These are phyloP conservation scores for Penicillium salamii DNA, from an alignment of 495 filamentous ascomycete species.

Conservation along the genomic window DNA sequence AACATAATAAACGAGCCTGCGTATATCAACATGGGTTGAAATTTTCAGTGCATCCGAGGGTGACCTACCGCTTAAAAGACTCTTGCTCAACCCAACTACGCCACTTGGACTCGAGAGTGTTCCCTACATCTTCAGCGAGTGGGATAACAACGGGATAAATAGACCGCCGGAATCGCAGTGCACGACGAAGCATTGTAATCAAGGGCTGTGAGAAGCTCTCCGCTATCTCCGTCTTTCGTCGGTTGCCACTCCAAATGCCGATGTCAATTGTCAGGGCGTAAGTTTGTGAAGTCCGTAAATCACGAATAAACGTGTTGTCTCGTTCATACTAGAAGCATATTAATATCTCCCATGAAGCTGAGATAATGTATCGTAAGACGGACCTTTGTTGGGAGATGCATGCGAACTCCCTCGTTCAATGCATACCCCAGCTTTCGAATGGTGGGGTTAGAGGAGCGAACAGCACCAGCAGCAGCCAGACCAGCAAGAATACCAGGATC, in stretches of 20 bases:
- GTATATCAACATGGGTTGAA: background rate
- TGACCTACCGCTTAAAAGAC: slow-evolving; percentile 47
- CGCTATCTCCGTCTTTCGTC: slow-evolving; percentile 66
- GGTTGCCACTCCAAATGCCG: slow-evolving; percentile 65
- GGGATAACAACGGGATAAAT: slow-evolving; percentile 45
- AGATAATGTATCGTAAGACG: background rate
- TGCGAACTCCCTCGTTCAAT: slow-evolving; percentile 56
- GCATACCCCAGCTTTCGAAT: slow-evolving; percentile 62
- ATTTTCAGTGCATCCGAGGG: background rate
- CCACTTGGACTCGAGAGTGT: slow-evolving; percentile 56
- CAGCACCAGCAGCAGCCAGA: slow-evolving; percentile 54
- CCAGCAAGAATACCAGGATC: slow-evolving; percentile 55
- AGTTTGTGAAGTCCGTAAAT: slow-evolving; percentile 54
- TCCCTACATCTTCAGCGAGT: slow-evolving; percentile 41
- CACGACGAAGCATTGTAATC: slow-evolving; percentile 48
- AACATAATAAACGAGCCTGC: slow-evolving; percentile 53
- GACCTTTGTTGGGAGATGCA: slow-evolving; percentile 48
- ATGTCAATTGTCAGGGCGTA: slow-evolving; percentile 54
- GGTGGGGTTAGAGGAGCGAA: slow-evolving; percentile 51
- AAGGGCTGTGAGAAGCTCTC: slow-evolving; percentile 56
- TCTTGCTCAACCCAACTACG: slow-evolving; percentile 54
- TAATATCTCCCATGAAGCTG: background rate
- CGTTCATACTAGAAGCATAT: slow-evolving; percentile 41
- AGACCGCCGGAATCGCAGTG: slow-evolving; percentile 30
- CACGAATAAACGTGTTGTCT: slow-evolving; percentile 53